A percentile compares a stretch with the other conserved stretches of the same genome.
These are phyloP conservation scores for Trypethelium eluteriae DNA, from an alignment of 495 filamentous ascomycete genomes.

Conservation along the genomic window DNA sequence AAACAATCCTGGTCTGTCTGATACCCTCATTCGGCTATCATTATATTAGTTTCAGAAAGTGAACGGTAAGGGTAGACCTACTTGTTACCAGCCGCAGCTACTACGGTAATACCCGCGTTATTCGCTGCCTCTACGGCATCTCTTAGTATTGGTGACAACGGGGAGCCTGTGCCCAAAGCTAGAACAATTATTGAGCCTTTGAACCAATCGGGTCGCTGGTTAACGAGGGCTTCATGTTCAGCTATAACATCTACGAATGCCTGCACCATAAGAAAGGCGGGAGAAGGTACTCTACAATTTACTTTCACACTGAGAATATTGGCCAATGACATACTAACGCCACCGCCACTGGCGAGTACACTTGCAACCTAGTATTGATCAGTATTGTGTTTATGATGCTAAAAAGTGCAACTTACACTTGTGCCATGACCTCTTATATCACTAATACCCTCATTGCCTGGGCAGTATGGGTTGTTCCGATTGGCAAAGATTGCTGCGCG, in stretches of 20 bases:
- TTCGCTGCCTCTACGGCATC: not conserved
- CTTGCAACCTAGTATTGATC: not conserved
- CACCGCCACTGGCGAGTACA: not conserved
- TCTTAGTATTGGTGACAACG: not conserved
- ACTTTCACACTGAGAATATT: slow-evolving; percentile 4
- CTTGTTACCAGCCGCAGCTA: slow-evolving; percentile 3
- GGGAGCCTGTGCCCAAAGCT: not conserved
- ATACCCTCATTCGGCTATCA: not conserved
- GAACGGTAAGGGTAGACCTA: not conserved
- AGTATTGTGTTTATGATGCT: not conserved
- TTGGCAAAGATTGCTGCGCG: slow-evolving; percentile 2
- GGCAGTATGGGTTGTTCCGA: not conserved
- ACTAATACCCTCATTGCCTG: not conserved
- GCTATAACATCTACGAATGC: not conserved
- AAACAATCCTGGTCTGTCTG: not conserved
- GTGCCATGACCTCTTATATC: not conserved
- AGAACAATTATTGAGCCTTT: slow-evolving; percentile 2
- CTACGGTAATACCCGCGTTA: not conserved
- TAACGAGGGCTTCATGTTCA: not conserved
- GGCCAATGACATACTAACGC: not conserved
- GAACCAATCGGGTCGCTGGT: not conserved
- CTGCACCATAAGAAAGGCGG: not conserved
- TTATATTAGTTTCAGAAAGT: not conserved
- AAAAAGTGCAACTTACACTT: not conserved
- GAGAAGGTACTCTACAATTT: not conserved